Evolutionary conservation across 1,139 yeast genomes (phyloP).

Genomic region (Suhomyces panamericanus): DNA sequence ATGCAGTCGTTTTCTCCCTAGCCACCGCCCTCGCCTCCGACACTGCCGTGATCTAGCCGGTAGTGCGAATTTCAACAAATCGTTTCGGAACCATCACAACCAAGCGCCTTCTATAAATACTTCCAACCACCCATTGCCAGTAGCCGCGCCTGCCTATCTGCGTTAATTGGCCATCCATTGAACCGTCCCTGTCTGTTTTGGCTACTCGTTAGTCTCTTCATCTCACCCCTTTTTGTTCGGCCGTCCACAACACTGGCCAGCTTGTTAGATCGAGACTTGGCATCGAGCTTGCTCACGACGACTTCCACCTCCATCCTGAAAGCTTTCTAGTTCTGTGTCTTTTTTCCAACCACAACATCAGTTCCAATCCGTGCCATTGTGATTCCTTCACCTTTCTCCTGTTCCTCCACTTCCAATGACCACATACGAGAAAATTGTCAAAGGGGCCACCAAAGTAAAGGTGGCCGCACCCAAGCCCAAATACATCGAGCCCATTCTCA

Average conservation of each 20-base stretch:
- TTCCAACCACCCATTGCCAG: background rate
- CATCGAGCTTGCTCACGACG: background rate
- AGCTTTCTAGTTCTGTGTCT: background rate
- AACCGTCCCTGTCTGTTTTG: background rate
- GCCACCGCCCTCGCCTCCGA: background rate
- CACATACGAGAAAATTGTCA: slow-evolving; percentile 48
- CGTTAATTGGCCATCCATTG: background rate
- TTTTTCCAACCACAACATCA: background rate
- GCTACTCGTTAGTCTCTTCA: background rate
- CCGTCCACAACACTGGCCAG: background rate
- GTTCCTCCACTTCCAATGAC: slow-evolving; percentile 30
- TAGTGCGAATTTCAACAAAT: background rate
- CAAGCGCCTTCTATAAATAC: background rate
- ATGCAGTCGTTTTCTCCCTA: background rate
- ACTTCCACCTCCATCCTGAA: background rate
- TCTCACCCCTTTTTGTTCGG: background rate
- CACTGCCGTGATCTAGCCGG: background rate
- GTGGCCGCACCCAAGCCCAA: slow-evolving; percentile 98
- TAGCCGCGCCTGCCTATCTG: background rate
- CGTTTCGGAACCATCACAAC: background rate
- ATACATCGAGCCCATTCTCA: slow-evolving; percentile 87
- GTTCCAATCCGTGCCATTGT: too few relatives aligned
- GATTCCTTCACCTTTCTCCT: background rate
- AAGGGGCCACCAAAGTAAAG: slow-evolving; percentile 54
- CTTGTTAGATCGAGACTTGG: background rate